Conservation (phyloP, 345 rosid species). For the Rhodomyrtus tomentosa region DNA sequence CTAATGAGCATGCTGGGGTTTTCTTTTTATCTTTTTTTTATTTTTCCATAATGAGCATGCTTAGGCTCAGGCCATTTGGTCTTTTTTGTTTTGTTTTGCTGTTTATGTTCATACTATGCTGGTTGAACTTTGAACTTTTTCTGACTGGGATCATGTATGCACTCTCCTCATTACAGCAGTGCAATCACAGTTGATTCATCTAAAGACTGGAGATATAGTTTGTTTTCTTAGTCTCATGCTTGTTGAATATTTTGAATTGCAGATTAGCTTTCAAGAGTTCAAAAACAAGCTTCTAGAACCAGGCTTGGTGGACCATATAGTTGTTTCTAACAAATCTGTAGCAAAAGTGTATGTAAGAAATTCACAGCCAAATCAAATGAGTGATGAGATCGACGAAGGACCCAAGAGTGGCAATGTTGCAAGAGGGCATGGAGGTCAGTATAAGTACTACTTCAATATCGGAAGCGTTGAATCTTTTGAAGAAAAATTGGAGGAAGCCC, state of each 20-base stretch:
- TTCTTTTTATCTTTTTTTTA: not conserved
- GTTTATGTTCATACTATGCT: not conserved
- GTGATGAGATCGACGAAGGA: constrained; percentile 30
- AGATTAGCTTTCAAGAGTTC: constrained; percentile 98
- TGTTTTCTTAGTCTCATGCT: not conserved
- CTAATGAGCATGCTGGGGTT: not conserved
- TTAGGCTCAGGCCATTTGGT: not conserved
- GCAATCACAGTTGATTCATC: not conserved
- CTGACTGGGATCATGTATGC: not conserved
- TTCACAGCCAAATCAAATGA: constrained; percentile 29
- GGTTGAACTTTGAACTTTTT: not conserved
- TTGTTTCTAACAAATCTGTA: constrained; percentile 78
- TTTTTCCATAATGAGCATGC: not conserved
- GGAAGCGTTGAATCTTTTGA: constrained; percentile 90
- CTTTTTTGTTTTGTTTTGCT: not conserved
- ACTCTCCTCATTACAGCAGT: not conserved
- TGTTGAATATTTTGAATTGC: constrained; percentile 1
- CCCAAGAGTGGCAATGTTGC: constrained; percentile 18
- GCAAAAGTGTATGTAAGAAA: constrained; percentile 80
- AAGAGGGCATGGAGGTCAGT: constrained; percentile 46
- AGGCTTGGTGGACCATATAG: constrained; percentile 86
- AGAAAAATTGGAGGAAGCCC: constrained; percentile 92
- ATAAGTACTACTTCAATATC: constrained; percentile 71
- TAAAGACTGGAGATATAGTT: not conserved
- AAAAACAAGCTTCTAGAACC: constrained; percentile 92